These are phyloP conservation scores for Aspergillus tamarii DNA, from an alignment of 2,329 filamentous ascomycete genomes.

Conservation along the genomic window DNA sequence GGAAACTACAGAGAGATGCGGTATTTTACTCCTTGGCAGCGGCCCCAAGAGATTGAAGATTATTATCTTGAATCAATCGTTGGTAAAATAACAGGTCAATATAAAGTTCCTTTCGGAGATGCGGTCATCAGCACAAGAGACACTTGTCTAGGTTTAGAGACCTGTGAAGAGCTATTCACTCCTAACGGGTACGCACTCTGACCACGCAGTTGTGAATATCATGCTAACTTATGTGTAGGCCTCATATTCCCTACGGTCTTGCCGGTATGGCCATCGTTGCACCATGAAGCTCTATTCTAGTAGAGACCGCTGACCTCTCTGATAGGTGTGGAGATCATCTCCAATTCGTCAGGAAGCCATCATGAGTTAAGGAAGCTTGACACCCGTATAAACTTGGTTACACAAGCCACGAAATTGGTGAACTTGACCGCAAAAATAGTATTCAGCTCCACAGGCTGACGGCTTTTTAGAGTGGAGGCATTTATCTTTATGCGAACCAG, in stretches of 20 bases:
- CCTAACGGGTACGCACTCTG: slow-evolving; percentile 44
- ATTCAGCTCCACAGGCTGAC: slow-evolving; percentile 8
- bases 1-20: slow-evolving; percentile 67
- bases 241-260: slow-evolving; percentile 64
- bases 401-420: slow-evolving; percentile 59
- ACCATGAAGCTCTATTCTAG: neutral
- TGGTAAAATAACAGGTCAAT: slow-evolving; percentile 58
- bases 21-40: slow-evolving; percentile 67
- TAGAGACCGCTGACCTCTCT: slow-evolving; percentile 5
- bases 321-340: slow-evolving; percentile 71
- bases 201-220: neutral
- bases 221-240: slow-evolving; percentile 39
- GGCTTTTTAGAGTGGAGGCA: slow-evolving; percentile 45
- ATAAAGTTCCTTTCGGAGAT: slow-evolving; percentile 69
- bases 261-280: slow-evolving; percentile 23
- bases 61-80: slow-evolving; percentile 66
- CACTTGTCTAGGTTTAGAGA: slow-evolving; percentile 66
- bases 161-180: slow-evolving; percentile 70
- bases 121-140: slow-evolving; percentile 65
- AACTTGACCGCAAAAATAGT: neutral
- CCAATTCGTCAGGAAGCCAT: slow-evolving; percentile 71
- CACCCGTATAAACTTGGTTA: slow-evolving; percentile 65
- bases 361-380: slow-evolving; percentile 69
- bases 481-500: slow-evolving; percentile 65
- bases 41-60: slow-evolving; percentile 60